phyloP scores from a whole-genome alignment of 2,329 filamentous ascomycete species.

The Aspergillus thermomutatus region DNA sequence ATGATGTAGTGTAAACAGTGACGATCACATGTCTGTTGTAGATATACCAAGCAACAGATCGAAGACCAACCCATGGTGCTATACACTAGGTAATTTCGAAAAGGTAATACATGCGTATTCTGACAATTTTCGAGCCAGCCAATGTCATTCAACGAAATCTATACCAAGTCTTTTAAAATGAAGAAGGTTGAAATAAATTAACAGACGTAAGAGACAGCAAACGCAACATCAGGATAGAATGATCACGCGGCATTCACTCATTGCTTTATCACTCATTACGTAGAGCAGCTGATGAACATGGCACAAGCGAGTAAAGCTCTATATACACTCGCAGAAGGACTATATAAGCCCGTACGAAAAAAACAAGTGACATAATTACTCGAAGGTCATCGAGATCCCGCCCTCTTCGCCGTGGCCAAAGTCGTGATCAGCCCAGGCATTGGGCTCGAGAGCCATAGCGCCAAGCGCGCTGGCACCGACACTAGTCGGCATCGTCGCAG shows the following conservation, averaged over 20 bases:
- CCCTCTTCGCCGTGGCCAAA: slow-evolving; percentile 67
- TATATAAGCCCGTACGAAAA: neutral
- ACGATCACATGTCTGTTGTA: neutral
- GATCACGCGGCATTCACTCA: neutral
- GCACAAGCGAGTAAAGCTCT: neutral
- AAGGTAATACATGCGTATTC: neutral
- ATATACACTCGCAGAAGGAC: neutral
- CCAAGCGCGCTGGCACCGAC: slow-evolving; percentile 24
- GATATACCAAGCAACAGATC: neutral
- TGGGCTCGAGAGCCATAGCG: slow-evolving; percentile 45
- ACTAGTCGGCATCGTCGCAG: slow-evolving; percentile 28
- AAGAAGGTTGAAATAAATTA: neutral
- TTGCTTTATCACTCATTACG: neutral
- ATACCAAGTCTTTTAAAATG: neutral
- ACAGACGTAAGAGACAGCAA: neutral
- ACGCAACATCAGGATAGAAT: neutral
- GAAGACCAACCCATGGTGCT: neutral
- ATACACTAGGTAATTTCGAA: neutral
- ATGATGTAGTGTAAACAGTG: neutral
- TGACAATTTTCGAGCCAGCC: neutral
- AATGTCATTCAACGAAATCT: neutral
- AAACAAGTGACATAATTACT: slow-evolving; percentile 43
- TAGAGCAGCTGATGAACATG: slow-evolving; percentile 2
- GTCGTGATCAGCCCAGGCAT: slow-evolving; percentile 70
- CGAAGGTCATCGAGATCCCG: slow-evolving; percentile 80